Base-by-base conservation (phyloP, 2,329 filamentous ascomycete species). In the Rasamsonia emersonii region DNA sequence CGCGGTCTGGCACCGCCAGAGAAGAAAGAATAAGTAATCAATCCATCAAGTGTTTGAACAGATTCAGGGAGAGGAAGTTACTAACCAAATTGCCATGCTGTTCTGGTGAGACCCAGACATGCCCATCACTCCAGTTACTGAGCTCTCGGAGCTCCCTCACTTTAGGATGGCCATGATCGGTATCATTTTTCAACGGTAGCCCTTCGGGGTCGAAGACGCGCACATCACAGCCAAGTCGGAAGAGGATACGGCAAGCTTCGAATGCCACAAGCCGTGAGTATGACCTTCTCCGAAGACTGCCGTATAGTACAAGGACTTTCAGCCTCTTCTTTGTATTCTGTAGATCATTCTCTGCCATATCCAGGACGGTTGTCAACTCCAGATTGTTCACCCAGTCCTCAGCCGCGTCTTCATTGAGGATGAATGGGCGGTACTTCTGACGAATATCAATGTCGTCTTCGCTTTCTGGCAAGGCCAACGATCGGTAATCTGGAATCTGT, bases 101-200 rank as follows among this genome's bases (percentile, higher is more conserved):
- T 46, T 82, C 77, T 0, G 76, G 76, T 6, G 69, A 73, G 7
- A 77, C 58, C 77, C 77, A 81, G 10, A 81, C 44, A 44, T 81
- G 77, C 0, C 75, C 77, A 44, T 82, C 75, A 33, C 72, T 77
- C 77, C 77, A 82, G 8, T 52, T 58, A 40, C 71, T 76, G 1
- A 82, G 61, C 5, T 68, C 62, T 3, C 77, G 65, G 4, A 81
- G 61, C 46, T 81, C 77, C 41, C 75, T 72, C 0, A 82, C 76
- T 38, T 77, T 77, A 0, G 64, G 57, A 41, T 81, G 75, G 3
- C 46, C 49, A 35, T 71, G 66, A n/a, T 73, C 66, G 2, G 64
- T 59, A 36, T 77, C 74, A 42, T 81, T 77, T 42, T 78, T 78
- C n/a, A 78, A 61, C 0, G 77, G 77, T 0, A 82, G 55, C 1